These are phyloP conservation scores for Wickerhamiella domercqiae DNA, from an alignment of 805 yeast genomes.

Conservation along the genomic window DNA sequence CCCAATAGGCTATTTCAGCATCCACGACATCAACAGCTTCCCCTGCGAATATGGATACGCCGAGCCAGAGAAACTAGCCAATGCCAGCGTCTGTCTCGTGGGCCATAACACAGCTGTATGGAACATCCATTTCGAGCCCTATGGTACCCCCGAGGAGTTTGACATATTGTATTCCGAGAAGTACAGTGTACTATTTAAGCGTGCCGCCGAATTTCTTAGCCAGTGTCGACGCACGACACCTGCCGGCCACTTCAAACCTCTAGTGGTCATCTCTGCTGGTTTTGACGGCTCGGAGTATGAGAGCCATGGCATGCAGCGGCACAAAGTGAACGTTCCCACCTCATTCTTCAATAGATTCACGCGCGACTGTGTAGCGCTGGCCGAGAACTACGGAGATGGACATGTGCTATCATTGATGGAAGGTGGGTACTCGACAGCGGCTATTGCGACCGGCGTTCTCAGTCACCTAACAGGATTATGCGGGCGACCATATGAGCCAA, in stretches of 20 bases:
- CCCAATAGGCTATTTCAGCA: slow-evolving; percentile 58
- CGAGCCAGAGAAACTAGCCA: slow-evolving; percentile 48
- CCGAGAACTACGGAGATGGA: slow-evolving; percentile 46
- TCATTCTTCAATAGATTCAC: slow-evolving; percentile 61
- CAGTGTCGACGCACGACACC: not conserved
- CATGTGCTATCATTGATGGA: slow-evolving; percentile 55
- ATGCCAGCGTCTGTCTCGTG: slow-evolving; percentile 63
- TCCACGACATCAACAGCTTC: slow-evolving; percentile 74
- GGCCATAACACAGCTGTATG: slow-evolving; percentile 68
- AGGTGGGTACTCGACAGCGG: slow-evolving; percentile 80
- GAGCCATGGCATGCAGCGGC: slow-evolving; percentile 72
- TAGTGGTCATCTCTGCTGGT: slow-evolving; percentile 70
- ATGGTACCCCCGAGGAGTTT: slow-evolving; percentile 49
- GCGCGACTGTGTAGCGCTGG: slow-evolving; percentile 52
- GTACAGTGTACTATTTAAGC: slow-evolving; percentile 44
- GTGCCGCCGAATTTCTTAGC: slow-evolving; percentile 43
- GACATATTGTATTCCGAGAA: slow-evolving; percentile 41
- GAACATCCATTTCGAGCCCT: slow-evolving; percentile 67
- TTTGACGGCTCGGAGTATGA: slow-evolving; percentile 80
- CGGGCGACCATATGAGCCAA: slow-evolving; percentile 38
- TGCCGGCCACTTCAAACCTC: slow-evolving; percentile 34
- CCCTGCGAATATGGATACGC: slow-evolving; percentile 75
- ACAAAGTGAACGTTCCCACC: slow-evolving; percentile 68
- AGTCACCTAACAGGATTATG: slow-evolving; percentile 64
- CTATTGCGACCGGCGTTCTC: slow-evolving; percentile 62